These are phyloP conservation scores for Blastocystis sp. DNA, from an alignment of 352 stramenopile genomes.

Conservation along the genomic window DNA sequence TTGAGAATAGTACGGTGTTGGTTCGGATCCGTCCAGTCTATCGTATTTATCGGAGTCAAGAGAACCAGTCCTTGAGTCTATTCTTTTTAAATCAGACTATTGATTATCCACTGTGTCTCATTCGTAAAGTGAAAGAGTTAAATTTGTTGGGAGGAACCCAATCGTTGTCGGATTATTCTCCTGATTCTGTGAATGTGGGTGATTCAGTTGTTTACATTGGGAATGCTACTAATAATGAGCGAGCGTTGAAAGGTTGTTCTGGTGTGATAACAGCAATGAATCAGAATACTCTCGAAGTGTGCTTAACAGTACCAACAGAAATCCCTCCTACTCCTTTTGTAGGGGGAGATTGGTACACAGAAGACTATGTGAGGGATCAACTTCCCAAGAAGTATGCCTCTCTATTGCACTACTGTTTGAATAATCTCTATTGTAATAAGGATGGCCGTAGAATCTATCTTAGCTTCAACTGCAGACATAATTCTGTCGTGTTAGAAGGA, in stretches of 20 bases:
- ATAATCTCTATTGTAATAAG: background rate
- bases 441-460: background rate
- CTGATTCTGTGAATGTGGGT: background rate
- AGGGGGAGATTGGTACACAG: background rate
- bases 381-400: background rate
- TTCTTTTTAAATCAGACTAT: background rate
- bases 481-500: background rate
- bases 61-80: background rate
- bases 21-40: constrained; percentile 6
- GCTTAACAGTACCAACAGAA: background rate
- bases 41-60: background rate
- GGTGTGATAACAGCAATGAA: background rate
- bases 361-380: background rate
- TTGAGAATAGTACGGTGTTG: background rate
- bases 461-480: background rate
- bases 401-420: background rate
- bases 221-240: background rate
- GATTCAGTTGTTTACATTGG: background rate
- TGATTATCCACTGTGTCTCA: constrained; percentile 21
- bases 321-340: background rate
- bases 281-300: background rate
- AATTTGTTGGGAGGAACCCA: background rate
- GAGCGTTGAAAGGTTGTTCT: background rate
- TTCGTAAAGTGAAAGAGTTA: background rate
- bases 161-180: background rate